These are phyloP conservation scores for Eutrema japonicum DNA, from an alignment of 345 rosid genomes.

Conservation along the genomic window DNA sequence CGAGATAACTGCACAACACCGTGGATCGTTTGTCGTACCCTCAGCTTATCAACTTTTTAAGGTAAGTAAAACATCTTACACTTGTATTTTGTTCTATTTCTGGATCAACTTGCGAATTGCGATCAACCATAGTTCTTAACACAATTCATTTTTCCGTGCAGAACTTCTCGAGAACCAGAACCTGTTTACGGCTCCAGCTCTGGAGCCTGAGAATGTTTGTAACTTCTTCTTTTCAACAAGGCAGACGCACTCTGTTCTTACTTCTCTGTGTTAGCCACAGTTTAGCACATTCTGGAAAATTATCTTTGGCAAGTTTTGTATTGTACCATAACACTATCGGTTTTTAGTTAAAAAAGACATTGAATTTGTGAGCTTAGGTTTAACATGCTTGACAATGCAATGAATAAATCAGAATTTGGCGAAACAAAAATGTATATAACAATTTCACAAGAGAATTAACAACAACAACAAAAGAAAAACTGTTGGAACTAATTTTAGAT, in stretches of 20 bases:
- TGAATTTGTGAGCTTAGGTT: too few relatives aligned
- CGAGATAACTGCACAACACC: slow-evolving; percentile 10
- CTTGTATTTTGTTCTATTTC: neutral
- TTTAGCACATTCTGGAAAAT: too few relatives aligned
- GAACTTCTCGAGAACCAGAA: neutral
- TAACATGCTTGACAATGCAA: neutral
- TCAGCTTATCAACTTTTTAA: neutral
- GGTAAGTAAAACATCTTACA: slow-evolving; percentile 10
- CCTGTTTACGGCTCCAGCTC: neutral
- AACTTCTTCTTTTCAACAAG: neutral
- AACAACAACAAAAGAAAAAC: neutral
- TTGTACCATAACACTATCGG: too few relatives aligned
- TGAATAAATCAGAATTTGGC: neutral
- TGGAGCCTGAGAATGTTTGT: neutral
- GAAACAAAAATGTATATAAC: slow-evolving; percentile 6
- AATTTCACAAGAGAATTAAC: slow-evolving; percentile 17
- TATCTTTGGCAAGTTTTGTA: too few relatives aligned
- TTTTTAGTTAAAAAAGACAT: too few relatives aligned
- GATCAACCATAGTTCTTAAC: neutral
- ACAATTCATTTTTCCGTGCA: neutral
- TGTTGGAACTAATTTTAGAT: slow-evolving; percentile 15
- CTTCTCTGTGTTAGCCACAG: neutral
- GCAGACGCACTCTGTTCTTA: slow-evolving; percentile 1
- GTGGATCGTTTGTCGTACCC: neutral
- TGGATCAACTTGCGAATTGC: neutral